Base-by-base conservation (phyloP, 1,284 basidiomycete species). In the Ustilago esculenta region DNA sequence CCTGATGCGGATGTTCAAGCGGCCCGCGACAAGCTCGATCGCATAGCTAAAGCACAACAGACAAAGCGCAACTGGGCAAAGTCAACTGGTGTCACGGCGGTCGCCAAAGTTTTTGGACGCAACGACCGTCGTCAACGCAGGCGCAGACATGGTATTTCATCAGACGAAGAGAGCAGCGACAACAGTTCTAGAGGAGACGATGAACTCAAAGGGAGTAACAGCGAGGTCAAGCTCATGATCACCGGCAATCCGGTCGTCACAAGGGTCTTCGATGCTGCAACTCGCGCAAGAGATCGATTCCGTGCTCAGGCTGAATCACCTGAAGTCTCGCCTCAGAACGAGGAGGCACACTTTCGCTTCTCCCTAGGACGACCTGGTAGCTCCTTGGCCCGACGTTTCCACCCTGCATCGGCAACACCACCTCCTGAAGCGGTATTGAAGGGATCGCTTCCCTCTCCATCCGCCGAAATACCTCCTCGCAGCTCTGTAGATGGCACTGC, bases 221-320 rank as follows among this genome's bases (percentile, higher is more conserved):
- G 45, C 17, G 73, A 73, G 53, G 74, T 76, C 42, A 66, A 64
- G 41, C 63, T 76, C 30, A 73, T 60, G 61, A 73, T 76, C 49
- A 65, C 56, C 0, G 74, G 60, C 36, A 65, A 73, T 21, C 66
- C 72, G 5, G 68, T 76, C 32, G 52, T 75, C 18, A 64, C 44
- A 18, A 59, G 49, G 35, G 58, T 60, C 24, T 36, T 55, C 12
- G 41, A 47, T 27, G 64, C 64, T 20, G 59, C 53, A 1, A 41
- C 49, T 1, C 46, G 53, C 18, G 57, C 59, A 1, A 51, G 30
- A 23, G 64, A 43, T 5, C 56, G 58, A 7, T 42, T 68, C 6
- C 54, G 67, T 18, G 45, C 27, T 12, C 37, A 50, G 9, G 20
- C 32, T 11, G 70, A 52, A 5, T 60, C 60, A 12, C 57, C 65